phyloP scores from a whole-genome alignment of 192 early-diverging fungal species.

The Coemansia sp. region DNA sequence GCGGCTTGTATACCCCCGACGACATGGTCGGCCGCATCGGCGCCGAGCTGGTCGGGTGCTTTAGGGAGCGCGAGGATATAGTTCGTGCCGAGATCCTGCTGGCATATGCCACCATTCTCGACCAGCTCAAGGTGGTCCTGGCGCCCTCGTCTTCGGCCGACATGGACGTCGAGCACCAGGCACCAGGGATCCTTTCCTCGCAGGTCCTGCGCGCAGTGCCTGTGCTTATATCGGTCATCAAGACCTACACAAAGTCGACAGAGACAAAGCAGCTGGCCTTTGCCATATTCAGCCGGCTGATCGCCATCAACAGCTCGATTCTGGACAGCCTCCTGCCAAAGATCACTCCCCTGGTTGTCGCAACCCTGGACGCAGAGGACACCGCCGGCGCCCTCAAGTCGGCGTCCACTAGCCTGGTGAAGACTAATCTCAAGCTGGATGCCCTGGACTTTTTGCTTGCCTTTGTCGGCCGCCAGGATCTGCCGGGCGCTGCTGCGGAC shows the following conservation, averaged over 20 bases:
- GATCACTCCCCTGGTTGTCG: conserved; percentile 19
- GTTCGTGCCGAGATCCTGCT: conserved; percentile 43
- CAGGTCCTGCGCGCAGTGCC: conserved; percentile 29
- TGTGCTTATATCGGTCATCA: conserved; percentile 27
- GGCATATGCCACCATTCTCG: conserved; percentile 28
- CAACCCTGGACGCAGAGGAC: conserved; percentile 28
- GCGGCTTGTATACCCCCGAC: conserved; percentile 14
- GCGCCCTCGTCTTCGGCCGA: neutral
- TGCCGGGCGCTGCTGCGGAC: conserved; percentile 16
- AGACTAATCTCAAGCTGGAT: conserved; percentile 44
- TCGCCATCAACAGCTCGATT: conserved; percentile 4
- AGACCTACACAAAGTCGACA: conserved; percentile 28
- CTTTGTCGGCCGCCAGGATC: conserved; percentile 9
- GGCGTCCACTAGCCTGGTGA: conserved; percentile 31
- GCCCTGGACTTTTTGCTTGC: conserved; percentile 34
- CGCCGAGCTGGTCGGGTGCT: conserved; percentile 17
- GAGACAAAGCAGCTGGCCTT: conserved; percentile 51
- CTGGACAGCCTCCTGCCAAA: conserved; percentile 22
- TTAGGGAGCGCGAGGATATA: conserved; percentile 44
- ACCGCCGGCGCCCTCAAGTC: conserved; percentile 30
- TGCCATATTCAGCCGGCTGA: conserved; percentile 27
- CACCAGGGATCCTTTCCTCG: conserved; percentile 11
- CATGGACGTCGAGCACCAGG: conserved; percentile 27
- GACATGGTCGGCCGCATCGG: conserved; percentile 28
- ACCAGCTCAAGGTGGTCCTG: conserved; percentile 3